Evolutionary conservation across 116 monocot species (phyloP).

Genomic region (Phalaenopsis hybrid): DNA sequence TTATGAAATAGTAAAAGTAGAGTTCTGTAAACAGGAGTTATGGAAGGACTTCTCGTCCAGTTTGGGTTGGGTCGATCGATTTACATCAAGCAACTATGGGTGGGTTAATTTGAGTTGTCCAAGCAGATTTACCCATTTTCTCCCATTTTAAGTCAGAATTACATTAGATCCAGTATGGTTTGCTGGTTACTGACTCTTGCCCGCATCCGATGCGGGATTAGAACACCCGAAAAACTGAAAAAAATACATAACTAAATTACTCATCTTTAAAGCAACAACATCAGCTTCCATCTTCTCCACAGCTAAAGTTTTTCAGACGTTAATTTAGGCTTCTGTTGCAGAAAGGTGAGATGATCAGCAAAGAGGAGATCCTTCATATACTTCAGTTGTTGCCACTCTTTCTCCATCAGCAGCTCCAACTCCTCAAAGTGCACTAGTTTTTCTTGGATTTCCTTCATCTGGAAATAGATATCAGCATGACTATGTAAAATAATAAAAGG

Average conservation of each 20-base stretch:
- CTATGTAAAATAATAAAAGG: background rate
- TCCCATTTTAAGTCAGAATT: too few species aligned
- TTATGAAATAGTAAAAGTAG: too few species aligned
- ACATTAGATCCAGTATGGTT: too few species aligned
- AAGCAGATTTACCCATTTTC: too few species aligned
- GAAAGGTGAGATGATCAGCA: constrained; percentile 52
- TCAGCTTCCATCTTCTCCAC: background rate
- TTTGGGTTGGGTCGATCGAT: too few species aligned
- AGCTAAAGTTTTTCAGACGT: background rate
- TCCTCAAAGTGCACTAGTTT: constrained; percentile 68
- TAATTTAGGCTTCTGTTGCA: constrained; percentile 33
- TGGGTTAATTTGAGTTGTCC: too few species aligned
- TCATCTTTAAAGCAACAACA: background rate
- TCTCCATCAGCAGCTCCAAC: constrained; percentile 65
- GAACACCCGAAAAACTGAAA: background rate
- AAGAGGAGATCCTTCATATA: constrained; percentile 52
- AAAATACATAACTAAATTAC: background rate
- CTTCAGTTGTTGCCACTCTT: constrained; percentile 54
- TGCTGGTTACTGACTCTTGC: too few species aligned
- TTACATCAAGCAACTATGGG: too few species aligned
- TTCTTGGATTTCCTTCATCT: constrained; percentile 89
- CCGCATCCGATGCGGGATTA: background rate
- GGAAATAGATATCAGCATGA: constrained; percentile 4
- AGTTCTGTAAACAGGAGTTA: too few species aligned
- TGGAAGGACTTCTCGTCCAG: too few species aligned